phyloP scores from a whole-genome alignment of 2,329 filamentous ascomycete species.

The Sclerotinia nivalis region DNA sequence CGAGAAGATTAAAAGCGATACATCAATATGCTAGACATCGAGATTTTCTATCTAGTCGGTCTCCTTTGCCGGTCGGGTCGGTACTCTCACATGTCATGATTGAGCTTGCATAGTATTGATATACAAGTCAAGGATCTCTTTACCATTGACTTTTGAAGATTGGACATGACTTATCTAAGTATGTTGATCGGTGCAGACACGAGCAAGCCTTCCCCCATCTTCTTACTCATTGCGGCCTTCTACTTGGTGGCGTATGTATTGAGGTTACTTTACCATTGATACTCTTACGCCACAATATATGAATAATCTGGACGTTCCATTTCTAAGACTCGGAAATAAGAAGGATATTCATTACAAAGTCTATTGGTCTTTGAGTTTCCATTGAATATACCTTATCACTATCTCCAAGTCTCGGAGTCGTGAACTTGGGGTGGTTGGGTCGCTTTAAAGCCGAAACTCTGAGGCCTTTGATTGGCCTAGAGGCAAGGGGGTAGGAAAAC shows the following conservation, averaged over 20 bases:
- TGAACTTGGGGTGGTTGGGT: not conserved
- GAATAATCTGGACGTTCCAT: not conserved
- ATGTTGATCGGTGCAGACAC: not conserved
- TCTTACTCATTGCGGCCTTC: not conserved
- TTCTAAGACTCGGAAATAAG: not conserved
- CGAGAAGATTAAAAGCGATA: not conserved
- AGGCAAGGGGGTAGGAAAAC: not conserved
- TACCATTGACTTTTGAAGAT: conserved; percentile 7
- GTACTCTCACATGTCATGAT: not conserved
- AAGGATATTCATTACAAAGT: not conserved
- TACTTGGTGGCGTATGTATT: conserved; percentile 13
- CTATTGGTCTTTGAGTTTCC: not conserved
- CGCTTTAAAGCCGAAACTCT: not conserved
- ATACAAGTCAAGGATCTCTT: not conserved
- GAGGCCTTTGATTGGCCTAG: not conserved
- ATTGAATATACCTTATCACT: not conserved
- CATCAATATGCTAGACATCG: conserved; percentile 7
- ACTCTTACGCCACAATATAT: conserved; percentile 10
- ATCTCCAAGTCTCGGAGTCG: conserved; percentile 7
- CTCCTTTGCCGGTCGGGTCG: conserved; percentile 4
- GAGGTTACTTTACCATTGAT: conserved; percentile 9
- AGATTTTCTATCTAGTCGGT: not conserved
- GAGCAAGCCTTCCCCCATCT: conserved; percentile 3
- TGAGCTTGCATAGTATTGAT: not conserved
- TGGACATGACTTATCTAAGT: conserved; percentile 6